Conservation (phyloP, 768 basidiomycete species). For the Epithele typhae region DNA sequence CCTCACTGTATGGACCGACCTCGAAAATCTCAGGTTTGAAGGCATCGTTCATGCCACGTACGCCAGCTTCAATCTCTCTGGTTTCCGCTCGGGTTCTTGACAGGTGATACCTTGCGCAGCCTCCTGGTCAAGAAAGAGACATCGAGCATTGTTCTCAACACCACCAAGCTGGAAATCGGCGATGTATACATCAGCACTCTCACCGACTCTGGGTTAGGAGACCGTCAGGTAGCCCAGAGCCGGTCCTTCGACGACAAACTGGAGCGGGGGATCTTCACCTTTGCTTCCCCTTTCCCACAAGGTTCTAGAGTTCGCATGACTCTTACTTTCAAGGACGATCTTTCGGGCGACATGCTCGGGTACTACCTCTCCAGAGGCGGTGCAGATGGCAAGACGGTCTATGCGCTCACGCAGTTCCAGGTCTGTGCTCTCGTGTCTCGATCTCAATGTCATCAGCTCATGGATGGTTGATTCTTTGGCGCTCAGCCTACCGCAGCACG, state of each 20-base stretch:
- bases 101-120: conserved; percentile 30
- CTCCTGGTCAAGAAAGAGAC: conserved; percentile 63
- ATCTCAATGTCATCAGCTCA: too few species aligned
- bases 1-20: conserved; percentile 74
- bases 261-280: conserved; percentile 62
- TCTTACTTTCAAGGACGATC: conserved; percentile 60
- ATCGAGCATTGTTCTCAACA: conserved; percentile 62
- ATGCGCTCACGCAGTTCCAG: conserved; percentile 89
- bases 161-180: conserved; percentile 55
- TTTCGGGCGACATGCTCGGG: conserved; percentile 74
- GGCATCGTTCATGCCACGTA: conserved; percentile 74
- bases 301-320: conserved; percentile 67
- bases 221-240: conserved; percentile 39
- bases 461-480: too few species aligned
- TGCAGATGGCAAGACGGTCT: conserved; percentile 59
- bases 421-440: conserved; percentile 26
- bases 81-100: neutral
- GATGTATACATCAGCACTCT: conserved; percentile 54
- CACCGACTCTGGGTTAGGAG: conserved; percentile 48
- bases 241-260: conserved; percentile 51
- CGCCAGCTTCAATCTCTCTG: conserved; percentile 17
- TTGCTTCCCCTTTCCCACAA: too few species aligned
- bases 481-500: conserved; percentile 79
- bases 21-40: conserved; percentile 67
- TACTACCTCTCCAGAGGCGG: conserved; percentile 74